Conservation (phyloP, 495 filamentous ascomycete species). For the Friedmanniomyces endolithicus region DNA sequence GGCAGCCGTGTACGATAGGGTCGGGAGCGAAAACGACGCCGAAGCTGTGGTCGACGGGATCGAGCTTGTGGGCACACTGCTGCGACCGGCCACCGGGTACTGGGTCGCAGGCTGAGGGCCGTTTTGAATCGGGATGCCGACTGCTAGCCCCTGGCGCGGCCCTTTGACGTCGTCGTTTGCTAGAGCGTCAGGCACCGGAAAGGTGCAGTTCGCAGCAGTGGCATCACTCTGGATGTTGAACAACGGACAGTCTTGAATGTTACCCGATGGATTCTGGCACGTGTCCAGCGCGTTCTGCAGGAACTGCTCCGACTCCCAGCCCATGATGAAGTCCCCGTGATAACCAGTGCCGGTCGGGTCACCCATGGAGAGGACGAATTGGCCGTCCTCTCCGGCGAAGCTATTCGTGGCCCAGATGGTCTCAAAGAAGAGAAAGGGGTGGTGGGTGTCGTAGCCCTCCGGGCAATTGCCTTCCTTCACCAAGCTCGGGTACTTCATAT, state of each 20-base stretch:
- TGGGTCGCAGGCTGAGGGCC: constrained; percentile 9
- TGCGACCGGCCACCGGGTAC: constrained; percentile 11
- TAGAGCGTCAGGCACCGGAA: constrained; percentile 37
- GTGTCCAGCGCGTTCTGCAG: constrained; percentile 45
- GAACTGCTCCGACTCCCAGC: constrained; percentile 52
- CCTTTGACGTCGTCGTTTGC: constrained; percentile 29
- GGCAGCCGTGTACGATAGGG: constrained; percentile 9
- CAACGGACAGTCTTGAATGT: constrained; percentile 44
- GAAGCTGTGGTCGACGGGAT: not conserved
- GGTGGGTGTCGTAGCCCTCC: constrained; percentile 50
- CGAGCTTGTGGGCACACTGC: not conserved
- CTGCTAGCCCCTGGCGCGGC: constrained; percentile 37
- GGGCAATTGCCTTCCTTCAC: constrained; percentile 73
- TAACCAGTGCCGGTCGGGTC: constrained; percentile 73
- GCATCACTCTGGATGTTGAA: constrained; percentile 43
- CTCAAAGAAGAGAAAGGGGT: constrained; percentile 73
- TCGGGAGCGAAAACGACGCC: not conserved
- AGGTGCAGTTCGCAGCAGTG: constrained; percentile 32
- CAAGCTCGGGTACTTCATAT: constrained; percentile 45
- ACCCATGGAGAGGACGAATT: constrained; percentile 73
- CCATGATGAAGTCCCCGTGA: constrained; percentile 76
- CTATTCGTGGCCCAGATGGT: constrained; percentile 70
- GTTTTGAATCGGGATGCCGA: constrained; percentile 35
- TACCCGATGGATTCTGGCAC: constrained; percentile 39
- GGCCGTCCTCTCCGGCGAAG: constrained; percentile 53